Evolutionary conservation across 1,139 yeast genomes (phyloP), one percentile per base, ranked within the genome.

Genomic region (Candida sp.): DNA sequence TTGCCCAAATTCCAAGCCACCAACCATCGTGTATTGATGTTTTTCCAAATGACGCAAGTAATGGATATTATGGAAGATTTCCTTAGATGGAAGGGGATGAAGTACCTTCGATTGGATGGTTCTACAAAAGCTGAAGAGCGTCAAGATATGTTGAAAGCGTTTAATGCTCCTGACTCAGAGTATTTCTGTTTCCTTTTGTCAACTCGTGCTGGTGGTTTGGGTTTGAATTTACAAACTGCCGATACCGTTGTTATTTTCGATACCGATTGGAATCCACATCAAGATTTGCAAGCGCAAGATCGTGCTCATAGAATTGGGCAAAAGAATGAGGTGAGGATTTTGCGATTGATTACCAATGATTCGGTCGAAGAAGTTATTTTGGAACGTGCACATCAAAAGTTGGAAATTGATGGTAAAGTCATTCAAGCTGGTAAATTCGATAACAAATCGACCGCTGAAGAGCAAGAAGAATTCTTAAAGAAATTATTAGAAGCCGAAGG

Each of bases 251-350:
- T 93, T 55, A 91, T 93, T 55, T 93, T 90, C 64, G 99, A 93
- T 63, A 89, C 97, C 4, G 99, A 93, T 68, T 93, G 99, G 99
- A 93, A 93, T 64, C 99, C 99, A n/a, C 99, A 93, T 70, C 98
- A 93, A 66, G 99, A 93, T 81, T 79, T 93, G 64, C 99, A 93
- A 68, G 99, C 99, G 0, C 98, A 93, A 69, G 99, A 93, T 67
- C 84, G 99, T 70, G 99, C 98, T 1, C 99, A 93, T 66, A 84
- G 99, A 73, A 93, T 93, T 63, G 99, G 99, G 38, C 99, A 93
- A 63, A 93, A 95, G 68, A 91, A 91, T 66, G 99, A 93, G 64
- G 99, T 93, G 43, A 77, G 98, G 57, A 93, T 93, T 55, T 72
- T 93, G 62, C 80, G 99, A 61, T 77, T 93, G 58, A 93, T 93